phyloP scores from a whole-genome alignment of 192 early-diverging fungal genomes.

The Lunasporangiospora selenospora region DNA sequence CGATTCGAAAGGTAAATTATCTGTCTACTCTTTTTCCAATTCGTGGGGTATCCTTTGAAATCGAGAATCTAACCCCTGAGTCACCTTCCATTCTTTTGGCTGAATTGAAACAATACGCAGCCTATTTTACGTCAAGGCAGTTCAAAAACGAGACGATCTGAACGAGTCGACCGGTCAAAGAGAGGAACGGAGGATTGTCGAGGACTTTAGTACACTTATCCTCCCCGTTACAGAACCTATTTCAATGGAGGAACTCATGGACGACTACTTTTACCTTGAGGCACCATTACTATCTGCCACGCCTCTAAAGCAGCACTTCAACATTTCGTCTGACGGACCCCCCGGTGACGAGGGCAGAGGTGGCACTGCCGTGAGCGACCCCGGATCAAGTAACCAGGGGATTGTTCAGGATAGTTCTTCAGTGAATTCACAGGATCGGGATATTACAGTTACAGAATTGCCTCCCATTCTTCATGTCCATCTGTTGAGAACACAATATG shows the following conservation, averaged over 20 bases:
- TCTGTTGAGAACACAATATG: slow-evolving; percentile 74
- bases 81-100: too few relatives aligned
- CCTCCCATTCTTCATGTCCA: slow-evolving; percentile 78
- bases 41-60: neutral
- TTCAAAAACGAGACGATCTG: slow-evolving; percentile 48
- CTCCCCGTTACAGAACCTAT: slow-evolving; percentile 54
- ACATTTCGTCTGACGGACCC: too few relatives aligned
- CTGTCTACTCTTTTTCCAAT: neutral
- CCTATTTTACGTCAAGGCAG: slow-evolving; percentile 61
- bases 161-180: slow-evolving; percentile 40
- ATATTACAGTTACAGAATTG: slow-evolving; percentile 55
- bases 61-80: neutral
- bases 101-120: too few relatives aligned
- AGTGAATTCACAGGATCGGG: slow-evolving; percentile 41
- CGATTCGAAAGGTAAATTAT: slow-evolving; percentile 38
- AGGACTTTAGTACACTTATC: slow-evolving; percentile 57
- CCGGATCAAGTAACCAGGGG: neutral
- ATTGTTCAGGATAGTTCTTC: slow-evolving; percentile 25
- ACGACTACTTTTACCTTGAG: slow-evolving; percentile 62
- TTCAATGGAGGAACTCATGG: slow-evolving; percentile 62
- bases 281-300: neutral
- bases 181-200: slow-evolving; percentile 46
- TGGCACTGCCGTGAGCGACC: neutral
- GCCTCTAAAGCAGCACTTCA: too few relatives aligned
- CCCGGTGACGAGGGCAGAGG: neutral